phyloP scores from a whole-genome alignment of 1,284 basidiomycete species.

The Mycocalia duriaeana region DNA sequence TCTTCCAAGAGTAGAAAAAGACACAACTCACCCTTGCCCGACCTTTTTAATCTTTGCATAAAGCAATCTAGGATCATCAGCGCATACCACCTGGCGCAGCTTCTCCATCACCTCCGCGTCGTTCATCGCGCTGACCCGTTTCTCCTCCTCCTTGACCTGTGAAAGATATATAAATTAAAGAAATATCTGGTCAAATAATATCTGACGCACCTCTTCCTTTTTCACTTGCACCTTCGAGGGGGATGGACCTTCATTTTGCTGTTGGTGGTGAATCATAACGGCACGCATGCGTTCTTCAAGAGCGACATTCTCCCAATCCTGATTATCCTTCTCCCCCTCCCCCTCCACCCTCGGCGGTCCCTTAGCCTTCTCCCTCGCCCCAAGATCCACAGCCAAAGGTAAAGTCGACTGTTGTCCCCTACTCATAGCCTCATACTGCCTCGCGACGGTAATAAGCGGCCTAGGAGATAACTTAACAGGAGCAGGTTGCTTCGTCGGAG shows the following conservation, averaged over 20 bases:
- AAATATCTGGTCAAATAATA: too few relatives aligned
- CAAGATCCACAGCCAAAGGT: too few relatives aligned
- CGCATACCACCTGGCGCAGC: conserved; percentile 90
- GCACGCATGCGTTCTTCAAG: conserved; percentile 54
- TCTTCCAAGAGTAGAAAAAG: neutral
- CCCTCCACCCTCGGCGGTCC: conserved; percentile 19
- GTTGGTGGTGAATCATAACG: conserved; percentile 52
- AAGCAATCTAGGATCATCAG: conserved; percentile 91
- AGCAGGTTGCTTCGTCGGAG: too few relatives aligned
- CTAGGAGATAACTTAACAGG: too few relatives aligned
- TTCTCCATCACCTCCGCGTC: conserved; percentile 95
- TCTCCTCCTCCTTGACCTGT: conserved; percentile 78
- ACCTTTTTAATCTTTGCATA: conserved; percentile 95
- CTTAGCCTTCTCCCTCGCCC: conserved; percentile 24
- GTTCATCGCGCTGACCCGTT: conserved; percentile 87
- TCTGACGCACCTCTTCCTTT: too few relatives aligned
- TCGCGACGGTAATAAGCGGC: too few relatives aligned
- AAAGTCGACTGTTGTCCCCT: too few relatives aligned
- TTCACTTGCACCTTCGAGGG: conserved; percentile 85
- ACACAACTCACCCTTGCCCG: conserved; percentile 80
- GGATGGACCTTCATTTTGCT: conserved; percentile 63
- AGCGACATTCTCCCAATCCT: conserved; percentile 33
- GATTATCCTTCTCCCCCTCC: conserved; percentile 21
- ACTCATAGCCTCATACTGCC: conserved; percentile 22
- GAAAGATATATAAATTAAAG: too few relatives aligned